Evolutionary conservation across 1,284 basidiomycete genomes (phyloP), one percentile per base, ranked within the genome.

Genomic region (Apiotrichum veenhuisii): DNA sequence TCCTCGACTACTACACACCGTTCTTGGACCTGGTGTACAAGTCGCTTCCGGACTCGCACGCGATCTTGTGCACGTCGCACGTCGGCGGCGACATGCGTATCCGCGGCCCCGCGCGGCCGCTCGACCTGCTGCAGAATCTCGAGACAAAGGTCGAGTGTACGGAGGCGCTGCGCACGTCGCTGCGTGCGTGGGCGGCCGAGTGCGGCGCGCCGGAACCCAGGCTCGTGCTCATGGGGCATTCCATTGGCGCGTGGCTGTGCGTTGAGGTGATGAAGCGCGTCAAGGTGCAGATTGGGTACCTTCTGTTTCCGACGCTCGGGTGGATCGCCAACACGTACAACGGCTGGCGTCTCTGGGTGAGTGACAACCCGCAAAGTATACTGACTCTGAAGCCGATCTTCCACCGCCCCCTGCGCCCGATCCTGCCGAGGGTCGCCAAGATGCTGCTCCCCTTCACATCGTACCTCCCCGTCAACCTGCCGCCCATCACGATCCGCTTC

Each of bases 121-220:
- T 76, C 5, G 63, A 67, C 22, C 65, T 78, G 1, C 38, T 30
- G 3, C 58, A 64, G 36, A 73, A 75, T 47, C 56, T 77, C 12
- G 65, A 64, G 18, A 64, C 70, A 20, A 78, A 78, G 55, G 54
- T 74, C 25, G 76, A 78, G 58, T 66, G 76, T 1, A 58, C 73
- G 2, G 18, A 61, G 23, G 59, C 59, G 10, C 57, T 73, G 5
- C 51, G 54, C 22, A 41, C 26, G 1, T 59, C 57, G 33, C 59
- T 75, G 14, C 64, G 63, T n/a, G 64, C 51, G 3, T 72, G 69
- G 71, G 54, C 61, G 22, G 36, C 43, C 2, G 37, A 58, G 26
- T 43, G n/a, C 17, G 26, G 26, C n/a, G 27, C 17, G 26, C 41
- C 25, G 15, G n/a, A 17, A n/a, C 64, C 71, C 0, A 54, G 56